Conservation (phyloP, 371 early-diverging fungal genomes). For the Amoeboradix gromovi region DNA sequence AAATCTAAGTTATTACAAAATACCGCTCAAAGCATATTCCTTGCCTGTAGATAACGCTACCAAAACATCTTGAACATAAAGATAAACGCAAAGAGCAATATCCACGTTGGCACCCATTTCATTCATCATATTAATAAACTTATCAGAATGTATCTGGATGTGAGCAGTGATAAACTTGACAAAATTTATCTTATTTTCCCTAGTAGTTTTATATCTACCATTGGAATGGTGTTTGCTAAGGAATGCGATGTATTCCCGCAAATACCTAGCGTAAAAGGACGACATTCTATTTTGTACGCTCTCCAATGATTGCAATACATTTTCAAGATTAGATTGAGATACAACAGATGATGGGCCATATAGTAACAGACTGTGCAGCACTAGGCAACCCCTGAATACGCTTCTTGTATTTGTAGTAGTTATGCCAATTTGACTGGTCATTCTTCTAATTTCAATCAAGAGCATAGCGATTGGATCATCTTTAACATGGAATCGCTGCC, state of each 20-base stretch:
- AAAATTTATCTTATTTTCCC: not conserved
- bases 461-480: not conserved
- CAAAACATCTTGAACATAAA: not conserved
- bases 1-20: not conserved
- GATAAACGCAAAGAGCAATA: not conserved
- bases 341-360: not conserved
- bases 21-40: not conserved
- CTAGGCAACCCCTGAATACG: not conserved
- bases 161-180: not conserved
- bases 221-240: not conserved
- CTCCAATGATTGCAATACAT: not conserved
- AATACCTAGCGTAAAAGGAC: not conserved
- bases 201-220: not conserved
- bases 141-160: not conserved
- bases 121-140: not conserved
- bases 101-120: not conserved
- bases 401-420: not conserved
- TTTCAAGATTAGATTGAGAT: not conserved
- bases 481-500: not conserved
- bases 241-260: not conserved
- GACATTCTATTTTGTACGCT: not conserved
- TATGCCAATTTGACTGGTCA: not conserved
- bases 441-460: not conserved
- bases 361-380: not conserved
- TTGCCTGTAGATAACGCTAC: not conserved